Evolutionary conservation across 805 yeast genomes (phyloP), one percentile per base, ranked within the genome.

Genomic region (Starmerella ratchasimensis): DNA sequence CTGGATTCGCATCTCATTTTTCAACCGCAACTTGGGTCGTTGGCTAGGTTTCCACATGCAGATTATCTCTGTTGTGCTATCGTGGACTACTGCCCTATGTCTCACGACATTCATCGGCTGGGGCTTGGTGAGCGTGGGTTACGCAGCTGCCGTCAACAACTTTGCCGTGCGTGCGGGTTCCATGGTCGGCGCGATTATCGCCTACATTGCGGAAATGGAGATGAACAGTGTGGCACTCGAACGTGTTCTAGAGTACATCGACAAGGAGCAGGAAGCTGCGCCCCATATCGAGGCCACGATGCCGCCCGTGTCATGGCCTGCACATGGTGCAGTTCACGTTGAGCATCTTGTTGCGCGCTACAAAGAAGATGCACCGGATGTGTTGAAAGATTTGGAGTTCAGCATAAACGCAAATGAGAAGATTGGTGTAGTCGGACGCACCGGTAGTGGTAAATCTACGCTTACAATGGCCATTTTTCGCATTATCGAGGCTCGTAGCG

Each of bases 401-500:
- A 58, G 68, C 5, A 73, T 86, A 48, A 65, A 72, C 27, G 72
- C 82, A 1, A 62, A 69, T 40, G 96, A 86, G 55, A 88, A 88
- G 57, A 67, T 86, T 53, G 97, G 97, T 45, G 83, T 86, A 56
- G 96, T 86, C 38, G 97, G 97, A 22, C 72, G 97, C 55, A 86
- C 97, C 0, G 97, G 97, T 45, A 95, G 96, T 3, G 97, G 97
- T 44, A 84, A 84, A 56, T 76, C 88, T 0, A 75, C 93, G 1
- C 65, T 84, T 51, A 79, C 94, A 0, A 61, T 82, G 54, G 84
- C 94, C 0, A 59, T 84, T 26, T 84, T 81, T 66, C 65, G 96
- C 49, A 74, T 84, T 33, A 76, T 86, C 50, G 95, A 86, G 58
- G 69, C 79, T 1, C 72, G 74, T 13, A 60, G 57, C n/a, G 93